Evolutionary conservation across 176 grass and related monocot genomes (phyloP).

Genomic region (Triticum urartu): DNA sequence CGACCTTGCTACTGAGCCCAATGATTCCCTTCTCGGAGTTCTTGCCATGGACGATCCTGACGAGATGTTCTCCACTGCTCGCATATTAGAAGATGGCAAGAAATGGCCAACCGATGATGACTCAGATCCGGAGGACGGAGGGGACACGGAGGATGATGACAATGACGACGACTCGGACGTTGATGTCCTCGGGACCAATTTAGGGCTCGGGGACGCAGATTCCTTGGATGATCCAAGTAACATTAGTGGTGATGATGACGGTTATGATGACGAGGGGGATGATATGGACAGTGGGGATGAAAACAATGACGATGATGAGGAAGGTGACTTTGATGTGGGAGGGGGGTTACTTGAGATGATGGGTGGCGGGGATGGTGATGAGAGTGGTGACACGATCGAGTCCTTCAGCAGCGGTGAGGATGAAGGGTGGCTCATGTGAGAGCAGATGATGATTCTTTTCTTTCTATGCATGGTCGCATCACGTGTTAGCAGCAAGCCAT

Average conservation of each 20-base stretch:
- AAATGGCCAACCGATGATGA: conserved; percentile 86
- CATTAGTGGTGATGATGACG: conserved; percentile 53
- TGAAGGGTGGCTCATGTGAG: conserved; percentile 37
- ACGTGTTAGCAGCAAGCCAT: neutral
- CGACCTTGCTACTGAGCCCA: conserved; percentile 76
- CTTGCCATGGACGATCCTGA: conserved; percentile 93
- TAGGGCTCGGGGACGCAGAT: conserved; percentile 53
- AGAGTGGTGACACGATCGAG: conserved; percentile 44
- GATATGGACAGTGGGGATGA: conserved; percentile 62
- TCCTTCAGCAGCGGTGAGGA: conserved; percentile 76
- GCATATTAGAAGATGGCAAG: conserved; percentile 87
- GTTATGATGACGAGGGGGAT: conserved; percentile 33
- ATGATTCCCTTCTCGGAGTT: conserved; percentile 78
- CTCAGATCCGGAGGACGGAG: conserved; percentile 90
- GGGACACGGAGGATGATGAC: conserved; percentile 64
- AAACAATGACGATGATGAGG: conserved; percentile 60
- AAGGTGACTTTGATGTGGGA: conserved; percentile 53
- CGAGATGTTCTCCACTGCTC: conserved; percentile 78
- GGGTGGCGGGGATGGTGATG: conserved; percentile 50
- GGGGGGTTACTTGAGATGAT: conserved; percentile 64
- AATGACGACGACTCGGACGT: conserved; percentile 78
- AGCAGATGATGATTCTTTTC: neutral
- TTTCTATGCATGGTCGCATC: neutral
- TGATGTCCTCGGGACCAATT: conserved; percentile 24
- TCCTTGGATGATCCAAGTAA: conserved; percentile 64